Conservation (phyloP, 2,329 filamentous ascomycete species). For the Pestalotiopsis sp. region DNA sequence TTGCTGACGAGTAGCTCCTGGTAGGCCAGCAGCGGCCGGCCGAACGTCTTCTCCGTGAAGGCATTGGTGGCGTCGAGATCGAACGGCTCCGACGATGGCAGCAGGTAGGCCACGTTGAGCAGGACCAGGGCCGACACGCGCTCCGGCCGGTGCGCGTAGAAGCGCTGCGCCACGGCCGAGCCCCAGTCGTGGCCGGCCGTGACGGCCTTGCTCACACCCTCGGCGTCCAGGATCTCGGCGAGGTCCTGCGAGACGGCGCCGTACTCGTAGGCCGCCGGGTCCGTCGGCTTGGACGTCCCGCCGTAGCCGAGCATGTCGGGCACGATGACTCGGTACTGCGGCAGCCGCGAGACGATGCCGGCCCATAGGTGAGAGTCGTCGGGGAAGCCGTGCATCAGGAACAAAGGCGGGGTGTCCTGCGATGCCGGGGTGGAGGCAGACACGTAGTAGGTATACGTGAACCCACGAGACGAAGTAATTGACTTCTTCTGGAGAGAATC, state of each 20-base stretch:
- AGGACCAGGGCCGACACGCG: slow-evolving; percentile 42
- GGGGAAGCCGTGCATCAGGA: slow-evolving; percentile 53
- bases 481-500: slow-evolving; percentile 28
- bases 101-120: slow-evolving; percentile 42
- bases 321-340: slow-evolving; percentile 34
- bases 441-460: slow-evolving; percentile 43
- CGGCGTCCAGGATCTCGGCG: slow-evolving; percentile 39
- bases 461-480: slow-evolving; percentile 27
- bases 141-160: slow-evolving; percentile 42
- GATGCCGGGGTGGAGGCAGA: slow-evolving; percentile 21
- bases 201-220: slow-evolving; percentile 36
- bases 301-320: slow-evolving; percentile 40
- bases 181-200: slow-evolving; percentile 55
- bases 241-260: slow-evolving; percentile 38
- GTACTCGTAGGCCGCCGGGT: slow-evolving; percentile 36
- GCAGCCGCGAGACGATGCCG: slow-evolving; percentile 30
- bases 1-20: slow-evolving; percentile 46
- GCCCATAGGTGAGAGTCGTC: slow-evolving; percentile 47
- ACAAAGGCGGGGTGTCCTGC: slow-evolving; percentile 30
- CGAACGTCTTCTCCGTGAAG: slow-evolving; percentile 32
- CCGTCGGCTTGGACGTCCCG: slow-evolving; percentile 41
- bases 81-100: slow-evolving; percentile 32
- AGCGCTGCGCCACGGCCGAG: slow-evolving; percentile 36
- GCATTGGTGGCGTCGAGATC: slow-evolving; percentile 37
- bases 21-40: slow-evolving; percentile 41